A percentile compares a stretch with the other conserved stretches of the same genome.
phyloP scores from a whole-genome alignment of 169 alveolate species.

The Cryptosporidium parvum region DNA sequence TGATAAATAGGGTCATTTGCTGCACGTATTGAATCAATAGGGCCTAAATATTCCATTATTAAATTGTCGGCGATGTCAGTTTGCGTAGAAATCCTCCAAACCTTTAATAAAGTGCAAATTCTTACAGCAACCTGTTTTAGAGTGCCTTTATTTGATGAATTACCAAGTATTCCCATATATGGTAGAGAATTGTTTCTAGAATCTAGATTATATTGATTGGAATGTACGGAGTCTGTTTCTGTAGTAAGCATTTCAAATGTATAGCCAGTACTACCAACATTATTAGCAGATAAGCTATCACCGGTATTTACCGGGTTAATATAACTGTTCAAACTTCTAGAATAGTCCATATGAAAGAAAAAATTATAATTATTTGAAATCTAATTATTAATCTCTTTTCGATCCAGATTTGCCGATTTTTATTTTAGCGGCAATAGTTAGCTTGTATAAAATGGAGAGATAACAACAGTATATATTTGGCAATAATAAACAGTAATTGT shows the following conservation, averaged over 20 bases:
- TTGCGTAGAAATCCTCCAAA: conserved; percentile 72
- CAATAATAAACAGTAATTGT: neutral
- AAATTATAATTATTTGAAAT: neutral
- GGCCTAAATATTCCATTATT: conserved; percentile 72
- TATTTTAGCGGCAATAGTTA: conserved; percentile 19
- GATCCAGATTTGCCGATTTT: neutral
- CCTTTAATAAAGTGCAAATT: conserved; percentile 50
- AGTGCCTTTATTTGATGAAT: conserved; percentile 38
- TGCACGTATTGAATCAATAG: conserved; percentile 30
- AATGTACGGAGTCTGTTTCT: conserved; percentile 57
- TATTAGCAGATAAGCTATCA: neutral
- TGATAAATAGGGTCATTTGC: conserved; percentile 41
- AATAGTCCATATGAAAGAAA: conserved; percentile 29
- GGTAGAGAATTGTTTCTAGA: conserved; percentile 13
- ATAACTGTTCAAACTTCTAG: conserved; percentile 9
- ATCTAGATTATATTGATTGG: conserved; percentile 4
- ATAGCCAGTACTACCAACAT: conserved; percentile 25
- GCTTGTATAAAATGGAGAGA: conserved; percentile 22
- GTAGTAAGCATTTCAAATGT: conserved; percentile 72
- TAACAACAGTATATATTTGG: neutral
- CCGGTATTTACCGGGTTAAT: neutral
- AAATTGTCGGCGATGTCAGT: conserved; percentile 62
- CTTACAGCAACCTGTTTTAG: conserved; percentile 69
- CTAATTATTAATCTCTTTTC: neutral
- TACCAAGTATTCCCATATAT: neutral